phyloP scores from a whole-genome alignment of 306 rosid genomes.

The Lithocarpus polystachyus region DNA sequence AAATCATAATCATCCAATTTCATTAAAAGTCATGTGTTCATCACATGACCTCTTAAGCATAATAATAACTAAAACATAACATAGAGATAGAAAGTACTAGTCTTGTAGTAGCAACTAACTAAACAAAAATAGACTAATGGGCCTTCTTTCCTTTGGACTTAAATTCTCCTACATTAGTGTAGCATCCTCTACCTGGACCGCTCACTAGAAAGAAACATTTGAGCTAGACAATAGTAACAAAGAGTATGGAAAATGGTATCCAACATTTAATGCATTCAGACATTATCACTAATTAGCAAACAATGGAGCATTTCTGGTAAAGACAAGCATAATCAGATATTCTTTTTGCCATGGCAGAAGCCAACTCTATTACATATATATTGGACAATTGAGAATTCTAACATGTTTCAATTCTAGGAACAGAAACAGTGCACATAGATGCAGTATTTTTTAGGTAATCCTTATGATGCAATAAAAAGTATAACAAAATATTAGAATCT shows the following conservation, averaged over 20 bases:
- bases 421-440: no score
- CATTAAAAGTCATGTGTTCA: no score
- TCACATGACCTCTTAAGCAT: no score
- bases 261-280: background rate
- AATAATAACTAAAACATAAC: no score
- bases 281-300: background rate
- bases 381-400: no score
- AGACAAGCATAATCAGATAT: background rate
- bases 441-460: background rate
- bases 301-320: background rate
- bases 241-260: background rate
- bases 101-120: no score
- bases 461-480: background rate
- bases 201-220: background rate
- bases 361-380: background rate
- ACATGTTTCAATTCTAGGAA: no score
- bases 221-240: conserved; percentile 1
- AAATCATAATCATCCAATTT: no score
- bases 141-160: no score
- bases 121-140: no score
- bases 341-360: background rate
- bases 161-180: no score
- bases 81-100: no score
- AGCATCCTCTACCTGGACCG: background rate
- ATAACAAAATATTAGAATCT: background rate